Percentiles rank a stretch among this genome's conserved stretches.
These are phyloP conservation scores for Skeletonema tropicum DNA, from an alignment of 108 stramenopile species.

Conservation along the genomic window DNA sequence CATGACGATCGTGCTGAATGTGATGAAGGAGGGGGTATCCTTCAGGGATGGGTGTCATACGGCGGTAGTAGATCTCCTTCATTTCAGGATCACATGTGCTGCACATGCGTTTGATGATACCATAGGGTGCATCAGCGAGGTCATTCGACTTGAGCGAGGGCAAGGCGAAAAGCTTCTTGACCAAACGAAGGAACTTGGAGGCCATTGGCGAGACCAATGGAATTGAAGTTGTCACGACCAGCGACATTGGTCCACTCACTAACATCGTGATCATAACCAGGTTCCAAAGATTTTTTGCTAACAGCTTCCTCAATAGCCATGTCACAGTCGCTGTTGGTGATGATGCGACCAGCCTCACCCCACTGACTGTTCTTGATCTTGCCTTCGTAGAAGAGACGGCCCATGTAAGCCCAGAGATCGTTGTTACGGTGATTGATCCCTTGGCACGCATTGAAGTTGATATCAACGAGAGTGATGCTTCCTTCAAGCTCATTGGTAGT, in stretches of 20 bases:
- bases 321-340: conserved; percentile 28
- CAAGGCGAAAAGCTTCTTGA: conserved; percentile 3
- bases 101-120: conserved; percentile 38
- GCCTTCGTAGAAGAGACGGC: conserved; percentile 45
- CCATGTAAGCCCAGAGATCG: conserved; percentile 55
- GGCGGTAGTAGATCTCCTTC: conserved; percentile 43
- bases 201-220: neutral
- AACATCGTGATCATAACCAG: conserved; percentile 33
- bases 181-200: conserved; percentile 9
- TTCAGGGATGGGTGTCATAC: conserved; percentile 35
- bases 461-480: conserved; percentile 20
- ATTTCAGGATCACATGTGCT: conserved; percentile 26
- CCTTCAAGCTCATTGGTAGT: conserved; percentile 6
- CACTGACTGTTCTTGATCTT: conserved; percentile 30
- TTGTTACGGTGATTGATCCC: conserved; percentile 51
- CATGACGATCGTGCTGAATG: conserved; percentile 28
- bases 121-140: neutral
- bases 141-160: neutral
- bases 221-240: conserved; percentile 23
- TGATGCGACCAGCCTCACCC: conserved; percentile 35
- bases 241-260: conserved; percentile 33
- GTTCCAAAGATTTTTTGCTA: conserved; percentile 3
- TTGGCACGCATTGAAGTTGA: conserved; percentile 56
- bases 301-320: conserved; percentile 11
- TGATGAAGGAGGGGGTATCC: conserved; percentile 31